Conservation (phyloP, 2,329 filamentous ascomycete genomes). For the Penicillium sp. region DNA sequence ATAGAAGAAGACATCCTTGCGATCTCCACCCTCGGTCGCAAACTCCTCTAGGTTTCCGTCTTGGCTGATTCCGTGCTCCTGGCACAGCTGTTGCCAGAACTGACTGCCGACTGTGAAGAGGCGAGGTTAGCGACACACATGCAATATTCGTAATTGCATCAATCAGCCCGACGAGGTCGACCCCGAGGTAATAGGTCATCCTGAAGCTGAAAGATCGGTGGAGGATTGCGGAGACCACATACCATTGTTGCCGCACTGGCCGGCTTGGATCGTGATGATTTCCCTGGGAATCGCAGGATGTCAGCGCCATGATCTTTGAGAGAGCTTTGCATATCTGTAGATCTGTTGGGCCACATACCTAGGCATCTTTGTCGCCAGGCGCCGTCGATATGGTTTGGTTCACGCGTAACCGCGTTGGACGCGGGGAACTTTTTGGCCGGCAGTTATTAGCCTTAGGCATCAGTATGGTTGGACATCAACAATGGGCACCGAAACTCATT, state of each 20-base stretch:
- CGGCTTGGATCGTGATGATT: conserved; percentile 98
- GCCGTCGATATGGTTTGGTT: conserved; percentile 24
- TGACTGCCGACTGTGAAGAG: conserved; percentile 75
- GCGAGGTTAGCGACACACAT: conserved; percentile 30
- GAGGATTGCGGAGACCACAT: conserved; percentile 47
- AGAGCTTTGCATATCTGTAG: background rate
- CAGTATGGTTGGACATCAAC: conserved; percentile 11
- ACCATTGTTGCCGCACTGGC: conserved; percentile 99
- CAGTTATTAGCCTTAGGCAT: conserved; percentile 27
- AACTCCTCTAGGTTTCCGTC: conserved; percentile 97
- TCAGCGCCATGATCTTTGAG: conserved; percentile 1
- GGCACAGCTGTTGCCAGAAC: conserved; percentile 98
- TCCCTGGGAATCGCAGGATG: conserved; percentile 59
- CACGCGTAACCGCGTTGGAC: conserved; percentile 36
- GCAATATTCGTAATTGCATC: background rate
- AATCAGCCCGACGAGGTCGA: background rate
- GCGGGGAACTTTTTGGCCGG: conserved; percentile 32
- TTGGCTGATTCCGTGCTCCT: conserved; percentile 96
- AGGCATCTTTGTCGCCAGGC: conserved; percentile 37
- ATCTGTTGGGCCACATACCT: conserved; percentile 27
- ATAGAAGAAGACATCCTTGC: conserved; percentile 99
- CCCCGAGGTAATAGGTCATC: background rate
- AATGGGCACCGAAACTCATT: background rate
- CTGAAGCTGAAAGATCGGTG: conserved; percentile 12
- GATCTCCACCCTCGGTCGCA: conserved; percentile 93